Evolutionary conservation across 257 asterid genomes (phyloP), one percentile per base, ranked within the genome.

Genomic region (Gardenia jasminoides): DNA sequence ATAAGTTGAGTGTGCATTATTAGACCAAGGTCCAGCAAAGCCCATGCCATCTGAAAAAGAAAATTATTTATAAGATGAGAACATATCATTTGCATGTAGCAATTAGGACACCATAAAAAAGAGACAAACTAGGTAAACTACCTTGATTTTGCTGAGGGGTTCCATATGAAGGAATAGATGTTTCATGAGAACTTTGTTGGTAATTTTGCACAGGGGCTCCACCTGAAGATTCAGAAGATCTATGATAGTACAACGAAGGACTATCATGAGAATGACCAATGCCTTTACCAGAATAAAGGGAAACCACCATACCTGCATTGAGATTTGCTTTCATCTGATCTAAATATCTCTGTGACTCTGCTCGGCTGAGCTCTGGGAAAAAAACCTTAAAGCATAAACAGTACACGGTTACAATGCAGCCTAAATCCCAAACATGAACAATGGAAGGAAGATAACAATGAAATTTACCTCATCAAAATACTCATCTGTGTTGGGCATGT

Each of bases 331-430:
- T 89, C 96, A 91, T 86, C 87, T 83, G 83, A 61, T 85, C 85
- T 80, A 91, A 86, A 71, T 46, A 78, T 82, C 75, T 83, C 79
- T 86, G 85, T 0, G 96, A 76, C 72, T 89, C 92, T 4, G 30
- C 86, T 81, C 89, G 78, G 70, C 54, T 70, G 67, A 84, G 93
- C 79, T 91, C 96, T 80, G 86, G 82, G 71, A 89, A 91, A 59
- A 72, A 67, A 82, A 85, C 85, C 89, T 85, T 67, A 16, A 47
- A 75, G 67, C 72, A 83, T 12, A 50, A 68, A 44, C 48, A 65
- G 20, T 46, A n/a, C 47, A 36, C 41, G 48, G 33, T 46, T 7
- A 39, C 26, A 36, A 66, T 73, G 19, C 33, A 54, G 56, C 48
- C 12, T 54, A 20, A 4, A 67, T 36, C 67, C 1, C 67, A 36